Base-by-base conservation (phyloP, 2,329 filamentous ascomycete species). In the Sporothrix brasiliensis region DNA sequence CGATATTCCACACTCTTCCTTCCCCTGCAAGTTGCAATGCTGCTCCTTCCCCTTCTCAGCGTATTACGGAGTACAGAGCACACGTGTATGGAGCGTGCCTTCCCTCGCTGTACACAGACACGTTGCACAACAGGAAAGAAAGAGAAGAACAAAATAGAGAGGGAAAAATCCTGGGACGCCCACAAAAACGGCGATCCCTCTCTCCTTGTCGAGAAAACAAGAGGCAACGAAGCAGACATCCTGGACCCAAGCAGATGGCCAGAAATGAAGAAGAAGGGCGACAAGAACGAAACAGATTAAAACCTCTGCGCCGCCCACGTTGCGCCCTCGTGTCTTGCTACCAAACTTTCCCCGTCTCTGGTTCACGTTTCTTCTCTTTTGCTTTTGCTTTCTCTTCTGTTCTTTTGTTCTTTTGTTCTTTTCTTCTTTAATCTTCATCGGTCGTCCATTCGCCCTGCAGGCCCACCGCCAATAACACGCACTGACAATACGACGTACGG, bases 181-280 rank as follows among this genome's bases (percentile, higher is more conserved):
- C 63, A 66, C 63, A 66, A 66, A 53, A 65, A 52, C 47, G 63
- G 24, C 63, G 63, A 66, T 66, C 63, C 47, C 63, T 66, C 63
- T 66, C 63, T 52, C 47, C 60, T 65, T 50, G 13, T n/a, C 21
- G 11, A 2, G 44, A 21, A 66, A 65, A 41, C 44, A 52, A 16
- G 63, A 66, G 11, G 27, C 63, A 66, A 53, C 30, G 52, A 21
- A 7, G 13, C n/a, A 27, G 47, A 19, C 58, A 63, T 63, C 39
- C 58, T 27, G 58, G 58, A 27, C n/a, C n/a, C 39, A 14, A 63
- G n/a, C 41, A 47, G 21, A 63, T 39, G 44, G 39, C 19, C 39
- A 49, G 21, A 63, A 5, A 49, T 19, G 47, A 49, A 10, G 13
- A 19, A 49, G 41, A 65, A 49, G 41, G 14, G 13, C 11, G 34